These are phyloP conservation scores for Eucalyptus marginata DNA, from an alignment of 345 rosid genomes.

Conservation along the genomic window DNA sequence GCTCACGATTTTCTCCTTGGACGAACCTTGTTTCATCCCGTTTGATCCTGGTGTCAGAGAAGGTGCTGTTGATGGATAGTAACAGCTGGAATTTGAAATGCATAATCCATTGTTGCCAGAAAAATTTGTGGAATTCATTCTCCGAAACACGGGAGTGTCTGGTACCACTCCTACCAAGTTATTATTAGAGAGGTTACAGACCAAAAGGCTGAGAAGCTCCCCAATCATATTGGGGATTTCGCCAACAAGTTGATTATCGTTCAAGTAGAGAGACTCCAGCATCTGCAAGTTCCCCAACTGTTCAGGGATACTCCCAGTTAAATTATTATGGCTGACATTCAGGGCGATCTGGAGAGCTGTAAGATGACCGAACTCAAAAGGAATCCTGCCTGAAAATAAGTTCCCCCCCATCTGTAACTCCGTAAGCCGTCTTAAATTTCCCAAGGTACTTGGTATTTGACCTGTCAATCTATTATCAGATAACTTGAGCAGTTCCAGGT, in stretches of 20 bases:
- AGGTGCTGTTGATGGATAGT: slow-evolving; percentile 9
- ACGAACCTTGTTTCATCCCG: slow-evolving; percentile 18
- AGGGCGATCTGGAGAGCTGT: slow-evolving; percentile 75
- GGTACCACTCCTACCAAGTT: slow-evolving; percentile 60
- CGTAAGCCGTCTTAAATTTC: slow-evolving; percentile 48
- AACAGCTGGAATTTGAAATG: slow-evolving; percentile 19
- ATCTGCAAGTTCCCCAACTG: slow-evolving; percentile 63
- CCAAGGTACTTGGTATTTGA: slow-evolving; percentile 46
- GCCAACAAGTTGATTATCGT: slow-evolving; percentile 65
- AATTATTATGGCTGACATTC: slow-evolving; percentile 65
- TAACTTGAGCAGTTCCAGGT: slow-evolving; percentile 63
- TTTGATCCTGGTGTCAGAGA: slow-evolving; percentile 8
- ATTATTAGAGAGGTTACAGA: slow-evolving; percentile 76
- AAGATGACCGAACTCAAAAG: slow-evolving; percentile 46
- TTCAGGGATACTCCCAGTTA: slow-evolving; percentile 52
- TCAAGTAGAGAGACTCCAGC: slow-evolving; percentile 61
- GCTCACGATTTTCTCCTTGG: slow-evolving; percentile 30
- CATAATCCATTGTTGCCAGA: slow-evolving; percentile 59
- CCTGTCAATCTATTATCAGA: slow-evolving; percentile 60
- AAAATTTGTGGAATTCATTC: slow-evolving; percentile 57
- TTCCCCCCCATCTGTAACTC: slow-evolving; percentile 89
- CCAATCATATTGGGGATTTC: slow-evolving; percentile 60
- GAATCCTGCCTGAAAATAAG: slow-evolving; percentile 46
- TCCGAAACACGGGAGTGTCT: slow-evolving; percentile 39
- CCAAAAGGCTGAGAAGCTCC: slow-evolving; percentile 57